Base-by-base conservation (phyloP, 805 yeast species). In the Metschnikowia corniflorae region DNA sequence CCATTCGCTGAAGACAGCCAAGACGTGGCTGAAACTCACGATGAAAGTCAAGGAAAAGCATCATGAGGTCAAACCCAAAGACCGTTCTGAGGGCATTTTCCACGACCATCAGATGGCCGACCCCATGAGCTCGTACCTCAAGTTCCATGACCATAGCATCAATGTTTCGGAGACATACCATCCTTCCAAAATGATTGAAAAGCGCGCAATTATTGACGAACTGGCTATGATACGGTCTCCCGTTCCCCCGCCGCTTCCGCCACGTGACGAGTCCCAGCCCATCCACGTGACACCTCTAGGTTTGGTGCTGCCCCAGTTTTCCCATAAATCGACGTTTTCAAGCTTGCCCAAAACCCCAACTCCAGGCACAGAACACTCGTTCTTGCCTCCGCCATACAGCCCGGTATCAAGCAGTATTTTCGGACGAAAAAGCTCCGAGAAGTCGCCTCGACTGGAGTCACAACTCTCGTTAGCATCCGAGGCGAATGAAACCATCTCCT, bases 231-330 rank as follows among this genome's bases (percentile, higher is more conserved):
- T n/a, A n/a, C n/a, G n/a, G n/a, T n/a, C n/a, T n/a, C n/a, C n/a
- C n/a, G 6, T 26, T 6, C 46, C 55, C 6, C 69, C 68, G 16
- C 58, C 62, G 7, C 49, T 63, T 26, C 69, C 69, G 2, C 66
- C 67, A 13, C 47, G 67, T 31, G 41, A 39, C 35, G 37, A 36
- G 17, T 22, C 21, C 16, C 16, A 24, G 10, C 29, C 30, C 7
- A 14, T 15, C 14, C 26, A 21, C 1, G 10, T 20, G 5, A 33
- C 19, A 13, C 26, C 36, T 10, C 16, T 19, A 18, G 16, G 3
- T 19, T 20, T 15, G 2, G 9, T 7, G 12, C 30, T 19, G 23
- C 7, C 31, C 15, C 14, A 17, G 7, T 17, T 10, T 10, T 21
- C n/a, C n/a, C n/a, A n/a, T n/a, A n/a, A n/a, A n/a, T n/a, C n/a